These are phyloP conservation scores for Fomitiporia mediterranea DNA, from an alignment of 1,284 basidiomycete species.

Conservation along the genomic window DNA sequence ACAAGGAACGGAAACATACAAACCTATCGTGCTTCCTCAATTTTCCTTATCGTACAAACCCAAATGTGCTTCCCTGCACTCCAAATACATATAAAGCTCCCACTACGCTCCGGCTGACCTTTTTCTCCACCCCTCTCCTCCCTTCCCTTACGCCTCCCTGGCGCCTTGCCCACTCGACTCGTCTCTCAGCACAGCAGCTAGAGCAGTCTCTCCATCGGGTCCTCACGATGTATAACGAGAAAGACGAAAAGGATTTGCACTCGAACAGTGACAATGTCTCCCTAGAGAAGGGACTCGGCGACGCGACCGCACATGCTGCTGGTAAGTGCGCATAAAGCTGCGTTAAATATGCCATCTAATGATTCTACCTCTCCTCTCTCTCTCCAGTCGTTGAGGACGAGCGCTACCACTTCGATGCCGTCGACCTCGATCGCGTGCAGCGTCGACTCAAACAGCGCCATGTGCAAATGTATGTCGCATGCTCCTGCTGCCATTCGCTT, in stretches of 20 bases:
- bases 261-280: slow-evolving; percentile 22
- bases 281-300: slow-evolving; percentile 31
- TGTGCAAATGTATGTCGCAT: slow-evolving; percentile 57
- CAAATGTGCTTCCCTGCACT: not conserved
- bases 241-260: slow-evolving; percentile 21
- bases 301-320: slow-evolving; percentile 26
- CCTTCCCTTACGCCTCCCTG: not conserved
- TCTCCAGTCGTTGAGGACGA: slow-evolving; percentile 18
- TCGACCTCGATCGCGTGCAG: slow-evolving; percentile 58
- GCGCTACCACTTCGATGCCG: slow-evolving; percentile 40
- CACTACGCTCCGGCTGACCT: not conserved
- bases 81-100: slow-evolving; percentile 3
- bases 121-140: slow-evolving; percentile 8
- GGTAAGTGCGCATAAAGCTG: slow-evolving; percentile 19
- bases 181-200: not conserved
- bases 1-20: not conserved
- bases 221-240: slow-evolving; percentile 24
- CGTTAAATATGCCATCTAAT: not conserved
- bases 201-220: not conserved
- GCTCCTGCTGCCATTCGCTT: not conserved
- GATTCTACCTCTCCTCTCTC: not conserved
- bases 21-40: not conserved
- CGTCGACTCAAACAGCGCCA: slow-evolving; percentile 63
- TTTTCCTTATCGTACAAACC: not conserved
- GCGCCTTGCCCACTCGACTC: not conserved